Evolutionary conservation across 2,329 filamentous ascomycete genomes (phyloP).

Genomic region (Talaromyces sp.): DNA sequence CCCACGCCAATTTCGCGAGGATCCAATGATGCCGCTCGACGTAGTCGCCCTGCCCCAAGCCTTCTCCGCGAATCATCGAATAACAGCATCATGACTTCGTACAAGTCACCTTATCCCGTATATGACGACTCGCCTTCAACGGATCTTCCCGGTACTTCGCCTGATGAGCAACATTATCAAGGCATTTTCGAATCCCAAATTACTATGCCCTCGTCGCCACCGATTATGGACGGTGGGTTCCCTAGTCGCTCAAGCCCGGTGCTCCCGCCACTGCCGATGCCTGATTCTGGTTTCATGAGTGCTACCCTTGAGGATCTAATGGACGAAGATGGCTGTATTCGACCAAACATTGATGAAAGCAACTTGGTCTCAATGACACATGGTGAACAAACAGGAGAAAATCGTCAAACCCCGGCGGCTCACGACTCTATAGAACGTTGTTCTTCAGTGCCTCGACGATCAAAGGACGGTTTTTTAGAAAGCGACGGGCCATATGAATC

Average conservation of each 20-base stretch:
- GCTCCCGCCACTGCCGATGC: conserved; percentile 55
- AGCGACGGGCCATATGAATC: conserved; percentile 18
- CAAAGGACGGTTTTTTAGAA: conserved; percentile 16
- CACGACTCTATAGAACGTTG: conserved; percentile 10
- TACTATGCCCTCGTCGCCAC: conserved; percentile 86
- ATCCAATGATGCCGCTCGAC: conserved; percentile 24
- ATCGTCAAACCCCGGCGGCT: neutral
- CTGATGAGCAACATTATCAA: conserved; percentile 47
- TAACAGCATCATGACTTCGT: conserved; percentile 31
- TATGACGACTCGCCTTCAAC: conserved; percentile 30
- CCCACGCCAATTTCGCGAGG: conserved; percentile 40
- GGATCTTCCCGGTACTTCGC: conserved; percentile 46
- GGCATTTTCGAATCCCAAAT: conserved; percentile 62
- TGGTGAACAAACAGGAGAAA: neutral
- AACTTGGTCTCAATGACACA: neutral
- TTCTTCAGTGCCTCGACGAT: conserved; percentile 16
- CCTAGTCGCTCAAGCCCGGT: conserved; percentile 76
- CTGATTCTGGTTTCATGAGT: conserved; percentile 81
- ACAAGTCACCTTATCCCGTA: conserved; percentile 37
- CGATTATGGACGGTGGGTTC: conserved; percentile 61
- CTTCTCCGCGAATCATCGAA: conserved; percentile 60
- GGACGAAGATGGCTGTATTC: conserved; percentile 51
- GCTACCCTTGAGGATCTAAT: conserved; percentile 67
- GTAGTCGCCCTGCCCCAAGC: conserved; percentile 39
- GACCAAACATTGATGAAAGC: conserved; percentile 11